A percentile compares a stretch with the other conserved stretches of the same genome.
These are phyloP conservation scores for Aspergillus udagawae DNA, from an alignment of 2,329 filamentous ascomycete species.

Conservation along the genomic window DNA sequence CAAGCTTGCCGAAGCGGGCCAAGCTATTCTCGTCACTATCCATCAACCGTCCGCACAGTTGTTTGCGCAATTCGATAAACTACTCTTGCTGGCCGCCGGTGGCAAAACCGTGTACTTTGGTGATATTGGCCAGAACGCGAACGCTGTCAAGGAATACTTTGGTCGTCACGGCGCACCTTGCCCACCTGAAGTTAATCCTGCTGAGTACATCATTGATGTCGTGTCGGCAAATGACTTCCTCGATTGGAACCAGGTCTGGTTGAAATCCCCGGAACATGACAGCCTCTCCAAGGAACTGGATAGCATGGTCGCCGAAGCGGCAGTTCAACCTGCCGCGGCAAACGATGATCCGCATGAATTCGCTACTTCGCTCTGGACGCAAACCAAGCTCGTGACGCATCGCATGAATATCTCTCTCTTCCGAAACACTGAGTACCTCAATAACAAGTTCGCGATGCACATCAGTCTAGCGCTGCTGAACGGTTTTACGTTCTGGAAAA, in stretches of 20 bases:
- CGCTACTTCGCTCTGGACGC: conserved; percentile 59
- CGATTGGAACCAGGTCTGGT: conserved; percentile 70
- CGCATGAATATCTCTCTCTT: conserved; percentile 63
- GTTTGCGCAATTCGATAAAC: conserved; percentile 66
- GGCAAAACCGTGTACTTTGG: conserved; percentile 72
- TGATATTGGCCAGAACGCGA: conserved; percentile 60
- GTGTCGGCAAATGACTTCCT: conserved; percentile 48
- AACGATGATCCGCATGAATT: conserved; percentile 52
- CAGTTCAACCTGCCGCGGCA: conserved; percentile 38
- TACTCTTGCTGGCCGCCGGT: conserved; percentile 61
- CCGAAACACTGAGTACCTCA: conserved; percentile 63
- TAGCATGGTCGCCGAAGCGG: conserved; percentile 51
- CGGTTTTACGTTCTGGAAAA: conserved; percentile 61
- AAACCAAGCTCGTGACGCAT: conserved; percentile 62
- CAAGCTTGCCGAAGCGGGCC: conserved; percentile 60
- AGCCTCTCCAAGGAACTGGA: conserved; percentile 57
- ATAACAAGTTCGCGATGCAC: conserved; percentile 59
- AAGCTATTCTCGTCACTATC: conserved; percentile 67
- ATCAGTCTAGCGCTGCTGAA: conserved; percentile 49
- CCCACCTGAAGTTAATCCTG: conserved; percentile 57
- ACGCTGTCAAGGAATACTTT: conserved; percentile 64
- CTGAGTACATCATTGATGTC: conserved; percentile 54
- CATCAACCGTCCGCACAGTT: conserved; percentile 65
- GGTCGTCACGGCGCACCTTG: conserved; percentile 60
- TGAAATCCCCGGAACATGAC: conserved; percentile 56